phyloP scores from a whole-genome alignment of 257 asterid genomes.

The Gynochthodes officinalis region DNA sequence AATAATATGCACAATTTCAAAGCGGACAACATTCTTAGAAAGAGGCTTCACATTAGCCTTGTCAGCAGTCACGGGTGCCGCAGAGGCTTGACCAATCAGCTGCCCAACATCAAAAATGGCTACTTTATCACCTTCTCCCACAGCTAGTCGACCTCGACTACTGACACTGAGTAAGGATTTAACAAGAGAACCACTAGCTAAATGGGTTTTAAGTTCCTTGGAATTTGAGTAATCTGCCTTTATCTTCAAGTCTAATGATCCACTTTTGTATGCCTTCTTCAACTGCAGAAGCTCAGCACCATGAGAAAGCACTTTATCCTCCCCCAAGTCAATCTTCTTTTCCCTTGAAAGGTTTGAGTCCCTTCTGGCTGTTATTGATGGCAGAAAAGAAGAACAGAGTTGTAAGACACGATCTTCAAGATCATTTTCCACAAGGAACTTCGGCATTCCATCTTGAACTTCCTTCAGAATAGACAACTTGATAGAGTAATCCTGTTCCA shows the following conservation, averaged over 20 bases:
- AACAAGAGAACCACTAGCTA: constrained; percentile 89
- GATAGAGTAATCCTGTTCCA: constrained; percentile 58
- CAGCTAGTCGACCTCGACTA: constrained; percentile 92
- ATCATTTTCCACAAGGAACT: constrained; percentile 67
- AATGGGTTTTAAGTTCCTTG: constrained; percentile 90
- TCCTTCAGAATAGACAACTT: constrained; percentile 71
- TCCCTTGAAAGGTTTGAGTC: constrained; percentile 65
- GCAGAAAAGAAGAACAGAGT: constrained; percentile 73
- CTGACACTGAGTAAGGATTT: constrained; percentile 89
- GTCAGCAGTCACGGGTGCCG: constrained; percentile 97
- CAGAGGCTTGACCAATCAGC: constrained; percentile 92
- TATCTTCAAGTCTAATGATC: constrained; percentile 93
- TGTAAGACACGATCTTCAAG: constrained; percentile 67
- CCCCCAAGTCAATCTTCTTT: constrained; percentile 51
- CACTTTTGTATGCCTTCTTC: constrained; percentile 98
- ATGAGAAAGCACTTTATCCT: constrained; percentile 67
- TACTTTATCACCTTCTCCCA: constrained; percentile 99
- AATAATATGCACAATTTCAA: constrained; percentile 90
- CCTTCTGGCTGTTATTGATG: constrained; percentile 63
- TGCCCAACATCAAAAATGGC: constrained; percentile 98
- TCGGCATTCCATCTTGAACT: constrained; percentile 70
- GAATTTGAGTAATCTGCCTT: constrained; percentile 94
- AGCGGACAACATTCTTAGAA: constrained; percentile 90
- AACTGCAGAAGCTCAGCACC: constrained; percentile 72
- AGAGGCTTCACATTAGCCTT: constrained; percentile 98